A percentile compares a stretch with the other conserved stretches of the same genome.
Conservation (phyloP, 305 asterid species). For the Coffea humblotiana region DNA sequence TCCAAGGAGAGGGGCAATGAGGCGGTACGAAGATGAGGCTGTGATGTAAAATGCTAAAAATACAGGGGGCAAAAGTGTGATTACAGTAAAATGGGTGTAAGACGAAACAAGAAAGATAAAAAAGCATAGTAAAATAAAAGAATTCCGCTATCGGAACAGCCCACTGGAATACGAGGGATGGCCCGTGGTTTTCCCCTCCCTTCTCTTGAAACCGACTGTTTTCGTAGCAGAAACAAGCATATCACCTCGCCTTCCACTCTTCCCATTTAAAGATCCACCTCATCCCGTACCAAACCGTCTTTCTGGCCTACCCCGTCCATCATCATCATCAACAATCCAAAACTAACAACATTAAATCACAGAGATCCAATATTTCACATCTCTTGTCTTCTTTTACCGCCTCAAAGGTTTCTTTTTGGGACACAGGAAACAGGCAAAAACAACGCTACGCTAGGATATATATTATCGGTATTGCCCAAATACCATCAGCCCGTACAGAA, state of each 20-base stretch:
- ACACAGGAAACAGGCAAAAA: background rate
- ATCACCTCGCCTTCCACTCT: background rate
- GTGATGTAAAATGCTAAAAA: background rate
- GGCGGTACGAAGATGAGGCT: background rate
- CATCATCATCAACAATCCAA: slow-evolving; percentile 3
- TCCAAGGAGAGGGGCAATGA: background rate
- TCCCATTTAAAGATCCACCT: slow-evolving; percentile 13
- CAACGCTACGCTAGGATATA: background rate
- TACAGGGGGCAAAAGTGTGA: background rate
- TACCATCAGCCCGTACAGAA: slow-evolving; percentile 12
- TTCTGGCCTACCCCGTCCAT: slow-evolving; percentile 5
- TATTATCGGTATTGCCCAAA: background rate
- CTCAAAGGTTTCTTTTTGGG: background rate
- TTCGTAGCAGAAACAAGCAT: background rate
- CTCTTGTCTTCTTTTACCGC: slow-evolving; percentile 19
- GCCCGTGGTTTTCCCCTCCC: slow-evolving; percentile 40
- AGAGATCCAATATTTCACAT: slow-evolving; percentile 12
- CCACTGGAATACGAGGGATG: slow-evolving; percentile 35
- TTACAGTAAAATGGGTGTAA: background rate
- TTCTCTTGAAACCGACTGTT: slow-evolving; percentile 4
- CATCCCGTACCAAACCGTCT: background rate
- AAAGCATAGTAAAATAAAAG: background rate
- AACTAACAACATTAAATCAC: background rate
- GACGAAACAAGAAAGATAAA: background rate
- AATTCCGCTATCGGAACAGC: slow-evolving; percentile 41